These are phyloP conservation scores for Suillus cothurnatus DNA, from an alignment of 768 basidiomycete genomes.

Conservation along the genomic window DNA sequence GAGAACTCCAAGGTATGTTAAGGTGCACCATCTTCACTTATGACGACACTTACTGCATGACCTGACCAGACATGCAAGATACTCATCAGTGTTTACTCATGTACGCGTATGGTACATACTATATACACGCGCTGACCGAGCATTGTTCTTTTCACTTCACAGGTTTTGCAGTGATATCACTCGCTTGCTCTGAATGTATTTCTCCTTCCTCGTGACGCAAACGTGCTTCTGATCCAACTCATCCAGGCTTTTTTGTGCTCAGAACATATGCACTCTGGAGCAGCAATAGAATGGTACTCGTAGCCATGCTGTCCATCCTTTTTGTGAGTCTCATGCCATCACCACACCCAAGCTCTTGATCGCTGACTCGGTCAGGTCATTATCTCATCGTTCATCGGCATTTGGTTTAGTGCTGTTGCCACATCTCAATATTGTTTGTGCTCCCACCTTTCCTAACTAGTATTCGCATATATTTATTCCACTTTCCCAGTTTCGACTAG, in stretches of 20 bases:
- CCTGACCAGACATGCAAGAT: neutral
- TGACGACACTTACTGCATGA: neutral
- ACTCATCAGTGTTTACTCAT: neutral
- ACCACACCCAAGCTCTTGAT: neutral
- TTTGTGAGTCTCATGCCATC: neutral
- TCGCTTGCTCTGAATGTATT: conserved; percentile 1
- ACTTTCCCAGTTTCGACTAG: neutral
- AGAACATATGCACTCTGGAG: neutral
- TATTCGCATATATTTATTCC: neutral
- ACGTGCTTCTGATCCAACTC: neutral
- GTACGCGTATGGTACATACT: neutral
- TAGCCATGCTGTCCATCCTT: neutral
- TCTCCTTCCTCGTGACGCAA: neutral
- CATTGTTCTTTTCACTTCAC: neutral
- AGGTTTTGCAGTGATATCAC: neutral
- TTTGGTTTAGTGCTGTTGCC: neutral
- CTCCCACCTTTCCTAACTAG: neutral
- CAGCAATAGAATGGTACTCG: neutral
- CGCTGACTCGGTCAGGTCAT: neutral
- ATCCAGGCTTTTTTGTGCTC: neutral
- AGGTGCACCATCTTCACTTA: neutral
- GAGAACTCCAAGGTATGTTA: neutral
- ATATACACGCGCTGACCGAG: neutral
- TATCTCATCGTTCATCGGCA: neutral
- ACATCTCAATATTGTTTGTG: neutral